These are phyloP conservation scores for Plantago major DNA, from an alignment of 257 asterid genomes.

Conservation along the genomic window DNA sequence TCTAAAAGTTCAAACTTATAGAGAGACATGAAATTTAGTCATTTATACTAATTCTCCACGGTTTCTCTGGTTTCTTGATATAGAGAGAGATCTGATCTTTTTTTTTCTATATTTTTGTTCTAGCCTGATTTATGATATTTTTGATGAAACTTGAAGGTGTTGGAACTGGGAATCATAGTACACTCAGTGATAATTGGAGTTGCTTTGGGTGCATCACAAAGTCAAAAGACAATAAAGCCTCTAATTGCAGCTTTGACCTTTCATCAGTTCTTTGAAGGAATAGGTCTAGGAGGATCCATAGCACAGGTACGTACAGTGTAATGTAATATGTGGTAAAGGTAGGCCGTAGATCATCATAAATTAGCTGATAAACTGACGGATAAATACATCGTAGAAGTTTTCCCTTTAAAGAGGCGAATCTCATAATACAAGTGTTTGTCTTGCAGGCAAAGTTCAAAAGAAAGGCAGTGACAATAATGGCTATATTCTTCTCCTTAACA, in stretches of 20 bases:
- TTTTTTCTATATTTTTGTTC: not conserved
- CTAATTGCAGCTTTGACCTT: constrained; percentile 28
- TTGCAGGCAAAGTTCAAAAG: constrained; percentile 26
- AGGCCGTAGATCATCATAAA: no score
- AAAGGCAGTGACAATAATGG: constrained; percentile 2
- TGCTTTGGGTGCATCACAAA: constrained; percentile 30
- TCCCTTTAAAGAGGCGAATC: no score
- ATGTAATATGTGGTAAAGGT: no score
- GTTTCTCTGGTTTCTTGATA: no score
- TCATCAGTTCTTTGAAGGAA: constrained; percentile 36
- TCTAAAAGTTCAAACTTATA: no score
- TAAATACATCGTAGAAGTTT: no score
- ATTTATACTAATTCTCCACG: no score
- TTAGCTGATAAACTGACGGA: no score
- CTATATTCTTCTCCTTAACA: not conserved
- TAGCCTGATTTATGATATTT: no score
- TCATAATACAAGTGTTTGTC: not conserved
- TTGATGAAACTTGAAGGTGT: constrained; percentile 16
- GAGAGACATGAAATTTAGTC: no score
- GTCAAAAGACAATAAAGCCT: constrained; percentile 25
- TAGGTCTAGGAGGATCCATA: constrained; percentile 33
- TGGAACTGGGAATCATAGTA: constrained; percentile 34
- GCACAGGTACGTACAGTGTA: constrained; percentile 18
- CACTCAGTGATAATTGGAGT: constrained; percentile 33
- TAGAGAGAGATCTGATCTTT: not conserved